Evolutionary conservation across 169 alveolate species (phyloP), one percentile per base, ranked within the genome.

Genomic region (Eimeria maxima): DNA sequence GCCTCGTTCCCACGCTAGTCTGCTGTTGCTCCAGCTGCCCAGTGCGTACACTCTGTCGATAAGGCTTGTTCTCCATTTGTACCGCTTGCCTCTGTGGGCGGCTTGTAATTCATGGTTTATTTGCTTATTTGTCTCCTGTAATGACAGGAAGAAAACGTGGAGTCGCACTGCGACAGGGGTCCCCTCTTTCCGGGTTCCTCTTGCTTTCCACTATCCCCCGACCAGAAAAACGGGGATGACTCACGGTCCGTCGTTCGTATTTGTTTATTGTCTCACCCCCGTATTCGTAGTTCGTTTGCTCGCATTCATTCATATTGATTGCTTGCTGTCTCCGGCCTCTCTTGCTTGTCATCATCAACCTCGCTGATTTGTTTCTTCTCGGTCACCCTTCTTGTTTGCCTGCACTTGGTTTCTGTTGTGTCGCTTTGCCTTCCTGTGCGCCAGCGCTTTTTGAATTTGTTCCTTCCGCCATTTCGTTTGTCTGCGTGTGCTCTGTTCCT

Each of bases 111-210:
- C 13, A 8, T 22, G 29, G 50, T 73, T 0, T 73, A 38, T 38
- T 73, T 76, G 6, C 42, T 60, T 53, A 53, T 60, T 60, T 18
- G n/a, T 24, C 69, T 1, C 5, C 2, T 4, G n/a, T 27, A 22
- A 3, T 38, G 97, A 99, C 96, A 99, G 96, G 98, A 98, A 95
- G 99, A 98, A 95, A 99, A 99, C 96, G 98, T 98, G 16, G 98
- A 99, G 24, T 98, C 99, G 83, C 98, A 98, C 76, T 97, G 99
- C 74, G 99, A 99, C 74, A 96, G 99, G 95, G 97, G 99, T 29
- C 99, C 99, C 18, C 97, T 99, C 53, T 99, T 99, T 96, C 99
- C 99, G 16, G 99, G 99, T 27, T 97, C 98, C 50, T 98, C 97
- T 63, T 95, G 97, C 84, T 95, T 87, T 81, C 97, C 97, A 13